Conservation (phyloP, 768 basidiomycete species). For the Jaapia argillacea region DNA sequence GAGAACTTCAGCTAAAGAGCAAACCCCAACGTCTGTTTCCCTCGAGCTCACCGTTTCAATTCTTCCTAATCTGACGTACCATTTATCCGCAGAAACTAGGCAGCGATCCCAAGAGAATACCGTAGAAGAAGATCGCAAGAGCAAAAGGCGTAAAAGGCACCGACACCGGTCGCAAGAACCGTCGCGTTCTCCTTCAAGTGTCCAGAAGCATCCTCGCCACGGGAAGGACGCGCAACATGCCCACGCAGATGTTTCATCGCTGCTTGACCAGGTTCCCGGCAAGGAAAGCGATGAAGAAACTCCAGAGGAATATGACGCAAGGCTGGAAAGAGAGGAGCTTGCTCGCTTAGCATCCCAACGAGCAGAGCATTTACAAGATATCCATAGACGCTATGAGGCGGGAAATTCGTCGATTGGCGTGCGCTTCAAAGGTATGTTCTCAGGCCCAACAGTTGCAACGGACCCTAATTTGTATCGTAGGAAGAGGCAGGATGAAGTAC, state of each 20-base stretch:
- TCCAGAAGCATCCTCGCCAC: no score
- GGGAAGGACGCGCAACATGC: no score
- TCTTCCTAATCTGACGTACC: neutral
- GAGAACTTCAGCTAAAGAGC: conserved; percentile 71
- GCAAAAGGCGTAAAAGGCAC: neutral
- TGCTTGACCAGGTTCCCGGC: no score
- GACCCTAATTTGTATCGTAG: conserved; percentile 5
- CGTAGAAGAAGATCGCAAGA: neutral
- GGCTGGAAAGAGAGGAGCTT: conserved; percentile 57
- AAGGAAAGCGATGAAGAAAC: no score
- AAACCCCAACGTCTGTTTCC: conserved; percentile 14
- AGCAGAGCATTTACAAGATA: conserved; percentile 36
- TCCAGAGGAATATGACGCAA: conserved; percentile 63
- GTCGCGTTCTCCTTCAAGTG: no score
- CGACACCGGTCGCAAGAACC: neutral
- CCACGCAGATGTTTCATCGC: no score
- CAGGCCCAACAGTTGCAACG: neutral
- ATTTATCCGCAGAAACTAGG: neutral
- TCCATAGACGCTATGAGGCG: conserved; percentile 29
- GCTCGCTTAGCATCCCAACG: conserved; percentile 41
- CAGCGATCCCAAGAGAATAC: neutral
- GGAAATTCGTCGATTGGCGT: conserved; percentile 33
- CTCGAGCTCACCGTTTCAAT: no score
- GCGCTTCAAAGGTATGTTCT: conserved; percentile 49
- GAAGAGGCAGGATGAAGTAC: conserved; percentile 17